Evolutionary conservation across 2,329 filamentous ascomycete species (phyloP), one percentile per base, ranked within the genome.

Genomic region (Tothia fuscella): DNA sequence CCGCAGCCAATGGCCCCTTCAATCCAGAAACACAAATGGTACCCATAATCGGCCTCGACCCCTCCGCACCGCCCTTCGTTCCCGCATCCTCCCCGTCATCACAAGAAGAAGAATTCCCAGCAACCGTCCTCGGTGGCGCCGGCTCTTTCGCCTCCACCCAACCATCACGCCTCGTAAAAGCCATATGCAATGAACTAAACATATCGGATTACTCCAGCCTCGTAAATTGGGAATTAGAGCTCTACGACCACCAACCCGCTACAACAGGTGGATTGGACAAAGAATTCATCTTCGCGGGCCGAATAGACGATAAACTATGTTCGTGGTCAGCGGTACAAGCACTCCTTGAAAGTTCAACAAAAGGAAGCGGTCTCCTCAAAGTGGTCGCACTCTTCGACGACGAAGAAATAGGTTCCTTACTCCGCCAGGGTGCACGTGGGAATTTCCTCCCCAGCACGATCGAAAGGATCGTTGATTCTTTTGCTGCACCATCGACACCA

Each of bases 291-390:
- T 94, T 89, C 49, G 89, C 85, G 6, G 88, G 89, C 45, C 82
- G 91, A 41, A 91, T 96, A 50, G 91, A 98, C 58, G 91, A 98
- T 66, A 96, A 95, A 68, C 79, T 98, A 35, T 96, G 91, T 70
- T 93, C 84, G 24, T 96, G 86, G 79, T 78, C 87, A 6, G 89
- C 91, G 6, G 71, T 95, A 40, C 79, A 88, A 60, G 88, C 78
- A 3, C 77, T 98, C 0, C 69, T 95, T 21, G 77, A 80, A 38
- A 57, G 66, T 1, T 60, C 67, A 60, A 50, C 56, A 31, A 65
- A 72, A 1, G 58, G 66, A 7, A 73, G 80, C 46, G 72, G 78
- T n/a, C 74, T 80, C 41, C 78, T 96, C 61, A 93, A 93, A 63
- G 70, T 95, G 42, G 84, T 91, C 26, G 87, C 82, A n/a, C 79